A percentile compares a stretch with the other conserved stretches of the same genome.
Evolutionary conservation across 2,329 filamentous ascomycete genomes (phyloP).

Genomic region (Capronia americana): DNA sequence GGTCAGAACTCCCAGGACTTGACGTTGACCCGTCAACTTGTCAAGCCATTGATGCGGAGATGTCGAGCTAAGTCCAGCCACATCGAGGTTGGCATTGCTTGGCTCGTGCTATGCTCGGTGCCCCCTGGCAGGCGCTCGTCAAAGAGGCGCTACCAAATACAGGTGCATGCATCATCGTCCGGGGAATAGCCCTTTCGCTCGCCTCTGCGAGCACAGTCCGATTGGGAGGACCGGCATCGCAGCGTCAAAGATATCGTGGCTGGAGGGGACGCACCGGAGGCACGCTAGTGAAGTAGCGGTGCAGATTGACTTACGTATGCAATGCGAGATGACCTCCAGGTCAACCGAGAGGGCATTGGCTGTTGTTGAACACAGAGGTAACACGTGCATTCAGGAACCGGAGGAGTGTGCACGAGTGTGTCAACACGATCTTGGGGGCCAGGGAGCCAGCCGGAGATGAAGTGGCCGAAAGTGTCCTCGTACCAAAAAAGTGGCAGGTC

Average conservation of each 20-base stretch:
- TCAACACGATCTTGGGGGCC: conserved; percentile 12
- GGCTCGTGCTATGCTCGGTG: conserved; percentile 2
- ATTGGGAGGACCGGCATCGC: not conserved
- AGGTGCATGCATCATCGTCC: not conserved
- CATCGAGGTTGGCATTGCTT: conserved; percentile 13
- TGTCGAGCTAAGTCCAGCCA: conserved; percentile 12
- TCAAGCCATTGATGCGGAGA: conserved; percentile 16
- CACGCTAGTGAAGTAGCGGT: not conserved
- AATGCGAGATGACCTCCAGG: conserved; percentile 6
- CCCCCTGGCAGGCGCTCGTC: not conserved
- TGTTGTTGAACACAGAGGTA: conserved; percentile 12
- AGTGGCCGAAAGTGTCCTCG: conserved; percentile 12
- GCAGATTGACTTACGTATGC: conserved; percentile 15
- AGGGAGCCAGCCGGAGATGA: conserved; percentile 21
- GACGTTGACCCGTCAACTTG: conserved; percentile 19
- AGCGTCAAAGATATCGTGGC: not conserved
- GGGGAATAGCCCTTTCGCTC: not conserved
- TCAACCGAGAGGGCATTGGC: conserved; percentile 10
- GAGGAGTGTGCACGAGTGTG: conserved; percentile 2
- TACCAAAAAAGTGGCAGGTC: conserved; percentile 8
- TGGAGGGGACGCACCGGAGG: not conserved
- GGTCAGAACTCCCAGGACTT: conserved; percentile 13
- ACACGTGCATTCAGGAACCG: conserved; percentile 24
- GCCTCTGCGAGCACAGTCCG: not conserved
- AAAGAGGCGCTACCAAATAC: not conserved